Conservation (phyloP, 441 rosid genomes). For the Melastoma candidum region DNA sequence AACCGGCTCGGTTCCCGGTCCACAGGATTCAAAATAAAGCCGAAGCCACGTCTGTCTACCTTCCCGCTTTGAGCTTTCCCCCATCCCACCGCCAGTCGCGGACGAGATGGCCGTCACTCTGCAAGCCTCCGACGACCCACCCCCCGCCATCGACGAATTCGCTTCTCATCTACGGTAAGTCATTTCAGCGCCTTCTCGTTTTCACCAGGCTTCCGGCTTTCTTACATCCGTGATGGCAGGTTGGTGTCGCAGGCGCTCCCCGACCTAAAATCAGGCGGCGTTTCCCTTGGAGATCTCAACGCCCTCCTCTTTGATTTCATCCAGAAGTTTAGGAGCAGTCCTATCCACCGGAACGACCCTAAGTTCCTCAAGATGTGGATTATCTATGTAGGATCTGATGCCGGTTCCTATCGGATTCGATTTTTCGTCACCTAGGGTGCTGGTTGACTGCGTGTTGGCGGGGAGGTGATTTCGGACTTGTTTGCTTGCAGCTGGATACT, state of each 20-base stretch:
- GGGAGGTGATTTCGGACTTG: conserved; percentile 2
- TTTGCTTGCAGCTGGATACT: conserved; percentile 45
- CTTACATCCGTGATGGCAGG: conserved; percentile 24
- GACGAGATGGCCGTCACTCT: too few relatives aligned
- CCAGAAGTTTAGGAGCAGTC: conserved; percentile 37
- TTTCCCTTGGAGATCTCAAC: conserved; percentile 24
- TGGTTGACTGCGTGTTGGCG: conserved; percentile 1
- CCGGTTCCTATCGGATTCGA: background rate
- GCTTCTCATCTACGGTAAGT: conserved; percentile 58
- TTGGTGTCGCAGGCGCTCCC: conserved; percentile 36
- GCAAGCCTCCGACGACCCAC: conserved; percentile 4
- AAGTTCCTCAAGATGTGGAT: conserved; percentile 94
- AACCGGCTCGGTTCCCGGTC: background rate
- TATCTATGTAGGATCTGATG: conserved; percentile 40
- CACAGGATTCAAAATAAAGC: background rate
- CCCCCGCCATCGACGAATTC: conserved; percentile 30
- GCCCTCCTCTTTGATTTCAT: conserved; percentile 43
- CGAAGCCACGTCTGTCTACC: background rate
- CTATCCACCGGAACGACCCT: conserved; percentile 53
- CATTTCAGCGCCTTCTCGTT: background rate
- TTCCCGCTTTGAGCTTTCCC: background rate
- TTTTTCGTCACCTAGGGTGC: background rate
- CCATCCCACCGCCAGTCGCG: background rate
- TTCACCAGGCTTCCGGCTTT: background rate
- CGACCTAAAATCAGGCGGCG: conserved; percentile 24